Conservation (phyloP, 2,329 filamentous ascomycete species). For the Xylariaceae sp. region DNA sequence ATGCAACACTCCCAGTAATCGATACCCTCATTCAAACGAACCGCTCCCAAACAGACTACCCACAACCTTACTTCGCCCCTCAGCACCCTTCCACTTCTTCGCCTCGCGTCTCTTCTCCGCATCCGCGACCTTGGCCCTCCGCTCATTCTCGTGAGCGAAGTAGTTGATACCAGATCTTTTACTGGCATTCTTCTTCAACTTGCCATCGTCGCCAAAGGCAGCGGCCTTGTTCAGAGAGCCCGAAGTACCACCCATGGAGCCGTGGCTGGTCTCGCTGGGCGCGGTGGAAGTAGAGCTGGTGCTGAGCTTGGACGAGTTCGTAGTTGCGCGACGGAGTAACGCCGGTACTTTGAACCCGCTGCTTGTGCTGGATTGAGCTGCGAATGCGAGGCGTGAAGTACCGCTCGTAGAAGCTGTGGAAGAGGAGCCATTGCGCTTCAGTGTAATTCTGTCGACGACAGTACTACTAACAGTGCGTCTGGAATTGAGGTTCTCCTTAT, state of each 20-base stretch:
- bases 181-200: slow-evolving; percentile 55
- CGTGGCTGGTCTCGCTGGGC: slow-evolving; percentile 2
- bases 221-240: slow-evolving; percentile 9
- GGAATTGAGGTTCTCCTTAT: slow-evolving; percentile 47
- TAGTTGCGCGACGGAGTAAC: slow-evolving; percentile 68
- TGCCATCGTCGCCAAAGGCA: slow-evolving; percentile 45
- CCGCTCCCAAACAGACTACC: slow-evolving; percentile 55
- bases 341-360: slow-evolving; percentile 61
- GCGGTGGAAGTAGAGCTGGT: slow-evolving; percentile 28
- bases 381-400: slow-evolving; percentile 51
- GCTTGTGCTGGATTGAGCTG: slow-evolving; percentile 37
- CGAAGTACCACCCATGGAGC: slow-evolving; percentile 3
- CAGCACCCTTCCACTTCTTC: slow-evolving; percentile 53
- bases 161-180: slow-evolving; percentile 58
- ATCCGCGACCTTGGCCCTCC: slow-evolving; percentile 49
- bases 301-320: slow-evolving; percentile 47
- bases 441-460: slow-evolving; percentile 68
- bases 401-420: slow-evolving; percentile 19
- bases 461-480: slow-evolving; percentile 31
- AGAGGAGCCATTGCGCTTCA: slow-evolving; percentile 49
- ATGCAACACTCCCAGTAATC: neutral
- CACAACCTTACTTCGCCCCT: slow-evolving; percentile 51
- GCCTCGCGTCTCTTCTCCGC: slow-evolving; percentile 54
- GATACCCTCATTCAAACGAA: slow-evolving; percentile 43
- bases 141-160: slow-evolving; percentile 55